These are phyloP conservation scores for Podospora tetraspora DNA, from an alignment of 495 filamentous ascomycete genomes.

Conservation along the genomic window DNA sequence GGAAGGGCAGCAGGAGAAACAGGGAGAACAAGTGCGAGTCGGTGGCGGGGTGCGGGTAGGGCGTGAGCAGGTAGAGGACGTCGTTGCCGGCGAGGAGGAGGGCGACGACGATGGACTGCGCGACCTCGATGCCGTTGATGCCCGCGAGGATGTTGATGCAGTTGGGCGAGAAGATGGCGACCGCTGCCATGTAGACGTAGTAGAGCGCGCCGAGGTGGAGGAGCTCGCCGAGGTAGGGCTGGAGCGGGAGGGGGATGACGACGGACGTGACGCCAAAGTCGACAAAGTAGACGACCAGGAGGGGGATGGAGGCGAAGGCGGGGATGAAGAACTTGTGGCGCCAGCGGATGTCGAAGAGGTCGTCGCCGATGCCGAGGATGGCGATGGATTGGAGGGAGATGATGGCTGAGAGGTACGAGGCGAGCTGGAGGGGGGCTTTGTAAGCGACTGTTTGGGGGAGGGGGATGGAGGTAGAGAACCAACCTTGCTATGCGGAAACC, in stretches of 20 bases:
- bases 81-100: conserved; percentile 80
- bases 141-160: conserved; percentile 98
- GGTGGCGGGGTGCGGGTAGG: conserved; percentile 85
- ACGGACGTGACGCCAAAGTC: conserved; percentile 96
- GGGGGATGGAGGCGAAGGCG: conserved; percentile 85
- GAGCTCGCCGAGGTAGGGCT: conserved; percentile 72
- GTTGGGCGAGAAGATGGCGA: conserved; percentile 58
- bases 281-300: conserved; percentile 96
- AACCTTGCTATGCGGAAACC: conserved; percentile 90
- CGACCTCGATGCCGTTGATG: conserved; percentile 95
- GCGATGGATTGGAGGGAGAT: conserved; percentile 84
- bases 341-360: conserved; percentile 98
- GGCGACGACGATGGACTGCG: conserved; percentile 88
- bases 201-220: conserved; percentile 77
- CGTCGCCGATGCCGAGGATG: conserved; percentile 89
- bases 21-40: conserved; percentile 94
- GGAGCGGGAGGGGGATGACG: conserved; percentile 78
- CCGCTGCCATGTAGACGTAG: conserved; percentile 44
- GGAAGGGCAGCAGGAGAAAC: conserved; percentile 88
- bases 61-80: conserved; percentile 67
- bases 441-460: background rate
- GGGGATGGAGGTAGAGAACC: background rate
- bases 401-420: conserved; percentile 90
- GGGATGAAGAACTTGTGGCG: conserved; percentile 97
- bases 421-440: conserved; percentile 56